Conservation (phyloP, 2,329 filamentous ascomycete genomes). For the Pestalotiopsis sp. region DNA sequence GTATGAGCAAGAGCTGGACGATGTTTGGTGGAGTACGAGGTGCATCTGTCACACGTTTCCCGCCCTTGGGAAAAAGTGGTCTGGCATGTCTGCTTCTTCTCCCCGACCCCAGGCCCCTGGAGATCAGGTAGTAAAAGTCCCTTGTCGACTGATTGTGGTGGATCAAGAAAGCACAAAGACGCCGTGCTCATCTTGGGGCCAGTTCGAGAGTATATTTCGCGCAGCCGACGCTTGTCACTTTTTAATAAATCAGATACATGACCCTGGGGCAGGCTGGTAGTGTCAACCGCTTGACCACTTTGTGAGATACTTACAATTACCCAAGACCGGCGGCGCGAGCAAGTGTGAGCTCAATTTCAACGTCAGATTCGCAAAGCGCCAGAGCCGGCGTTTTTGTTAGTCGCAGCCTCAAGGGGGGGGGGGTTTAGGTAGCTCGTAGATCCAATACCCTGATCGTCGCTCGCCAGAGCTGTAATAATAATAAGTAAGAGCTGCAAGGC, state of each 20-base stretch:
- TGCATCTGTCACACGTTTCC: not conserved
- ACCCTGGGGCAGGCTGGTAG: not conserved
- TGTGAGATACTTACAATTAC: not conserved
- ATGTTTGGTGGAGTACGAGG: not conserved
- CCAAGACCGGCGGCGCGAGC: not conserved
- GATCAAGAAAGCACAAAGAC: not conserved
- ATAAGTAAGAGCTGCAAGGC: not conserved
- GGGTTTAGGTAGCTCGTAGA: too few species aligned
- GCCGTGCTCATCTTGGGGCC: not conserved
- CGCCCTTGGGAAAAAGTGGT: not conserved
- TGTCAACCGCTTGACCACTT: not conserved
- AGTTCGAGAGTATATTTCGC: not conserved
- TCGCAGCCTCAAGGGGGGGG: not conserved
- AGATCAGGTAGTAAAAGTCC: not conserved
- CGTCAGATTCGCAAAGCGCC: not conserved
- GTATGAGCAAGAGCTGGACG: constrained; percentile 7
- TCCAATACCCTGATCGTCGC: not conserved
- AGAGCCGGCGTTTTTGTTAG: not conserved
- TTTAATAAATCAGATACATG: not conserved
- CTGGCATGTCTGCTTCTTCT: not conserved
- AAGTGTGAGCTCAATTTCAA: constrained; percentile 8
- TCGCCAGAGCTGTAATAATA: not conserved
- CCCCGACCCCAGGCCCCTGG: not conserved
- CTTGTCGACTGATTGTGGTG: not conserved
- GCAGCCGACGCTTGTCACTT: not conserved